Percentiles rank a stretch among this genome's conserved stretches.
Evolutionary conservation across 2,329 filamentous ascomycete species (phyloP).

Genomic region (Aspergillus texensis): DNA sequence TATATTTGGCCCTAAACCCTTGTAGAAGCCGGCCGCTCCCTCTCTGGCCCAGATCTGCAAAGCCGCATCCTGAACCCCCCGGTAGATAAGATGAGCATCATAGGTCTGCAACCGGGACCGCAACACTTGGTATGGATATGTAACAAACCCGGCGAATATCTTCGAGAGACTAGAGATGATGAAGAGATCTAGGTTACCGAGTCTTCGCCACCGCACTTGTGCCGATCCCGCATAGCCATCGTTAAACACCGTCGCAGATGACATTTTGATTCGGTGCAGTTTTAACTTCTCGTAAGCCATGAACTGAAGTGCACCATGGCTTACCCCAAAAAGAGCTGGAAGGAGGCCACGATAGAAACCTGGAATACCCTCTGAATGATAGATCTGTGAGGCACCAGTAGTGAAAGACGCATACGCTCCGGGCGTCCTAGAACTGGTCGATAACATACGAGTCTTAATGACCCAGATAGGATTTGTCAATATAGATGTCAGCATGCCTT

Average conservation of each 20-base stretch:
- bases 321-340: constrained; percentile 82
- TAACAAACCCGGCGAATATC: constrained; percentile 82
- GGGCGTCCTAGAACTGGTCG: constrained; percentile 70
- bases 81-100: constrained; percentile 74
- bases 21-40: constrained; percentile 83
- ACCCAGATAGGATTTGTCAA: constrained; percentile 98
- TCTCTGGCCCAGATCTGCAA: constrained; percentile 76
- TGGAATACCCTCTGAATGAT: constrained; percentile 68
- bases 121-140: constrained; percentile 94
- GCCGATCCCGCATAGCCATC: constrained; percentile 33
- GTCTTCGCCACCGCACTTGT: constrained; percentile 29
- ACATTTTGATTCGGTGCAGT: constrained; percentile 57
- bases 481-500: constrained; percentile 73
- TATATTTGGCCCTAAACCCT: constrained; percentile 85
- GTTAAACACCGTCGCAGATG: constrained; percentile 27
- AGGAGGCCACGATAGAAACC: constrained; percentile 89
- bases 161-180: constrained; percentile 79
- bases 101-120: constrained; percentile 88
- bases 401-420: constrained; percentile 82
- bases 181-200: constrained; percentile 78
- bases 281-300: constrained; percentile 85
- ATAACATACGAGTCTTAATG: constrained; percentile 95
- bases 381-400: constrained; percentile 69
- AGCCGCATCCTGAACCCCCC: constrained; percentile 71
- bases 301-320: constrained; percentile 93